Conservation (phyloP, 208 protist species). For the Leptomonas pyrrhocoris region DNA sequence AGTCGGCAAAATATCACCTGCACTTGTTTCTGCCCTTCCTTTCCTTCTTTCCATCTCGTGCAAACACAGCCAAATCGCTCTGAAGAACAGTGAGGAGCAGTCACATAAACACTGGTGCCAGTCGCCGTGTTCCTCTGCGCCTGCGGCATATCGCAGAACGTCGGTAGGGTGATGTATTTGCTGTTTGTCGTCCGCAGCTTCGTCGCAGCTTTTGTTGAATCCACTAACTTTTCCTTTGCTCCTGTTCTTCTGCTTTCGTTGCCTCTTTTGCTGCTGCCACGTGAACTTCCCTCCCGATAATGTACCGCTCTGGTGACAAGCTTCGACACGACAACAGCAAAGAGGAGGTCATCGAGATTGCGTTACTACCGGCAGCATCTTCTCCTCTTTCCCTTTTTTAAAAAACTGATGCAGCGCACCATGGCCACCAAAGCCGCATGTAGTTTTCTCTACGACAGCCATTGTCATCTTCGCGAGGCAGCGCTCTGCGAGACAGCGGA, state of each 20-base stretch:
- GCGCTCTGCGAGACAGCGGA: not conserved
- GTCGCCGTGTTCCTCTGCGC: no score
- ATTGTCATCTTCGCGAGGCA: slow-evolving; percentile 21
- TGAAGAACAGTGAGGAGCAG: no score
- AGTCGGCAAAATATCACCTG: not conserved
- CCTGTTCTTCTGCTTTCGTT: not conserved
- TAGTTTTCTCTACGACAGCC: slow-evolving; percentile 25
- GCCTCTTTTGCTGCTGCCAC: not conserved
- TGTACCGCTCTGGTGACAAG: no score
- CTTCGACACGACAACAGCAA: no score
- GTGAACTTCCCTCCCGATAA: no score
- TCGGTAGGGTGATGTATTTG: no score
- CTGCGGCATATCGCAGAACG: no score
- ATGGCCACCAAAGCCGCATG: not conserved
- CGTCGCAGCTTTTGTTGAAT: not conserved
- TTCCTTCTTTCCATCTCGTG: not conserved
- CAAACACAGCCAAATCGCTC: not conserved
- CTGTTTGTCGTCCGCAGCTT: no score
- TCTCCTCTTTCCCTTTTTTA: no score
- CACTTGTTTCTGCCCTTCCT: not conserved
- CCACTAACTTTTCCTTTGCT: slow-evolving; percentile 11
- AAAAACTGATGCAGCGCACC: not conserved
- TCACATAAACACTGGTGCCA: no score
- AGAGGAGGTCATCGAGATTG: no score
- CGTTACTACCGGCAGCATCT: no score